These are phyloP conservation scores for Aspergillus sp. DNA, from an alignment of 2,329 filamentous ascomycete genomes.

Conservation along the genomic window DNA sequence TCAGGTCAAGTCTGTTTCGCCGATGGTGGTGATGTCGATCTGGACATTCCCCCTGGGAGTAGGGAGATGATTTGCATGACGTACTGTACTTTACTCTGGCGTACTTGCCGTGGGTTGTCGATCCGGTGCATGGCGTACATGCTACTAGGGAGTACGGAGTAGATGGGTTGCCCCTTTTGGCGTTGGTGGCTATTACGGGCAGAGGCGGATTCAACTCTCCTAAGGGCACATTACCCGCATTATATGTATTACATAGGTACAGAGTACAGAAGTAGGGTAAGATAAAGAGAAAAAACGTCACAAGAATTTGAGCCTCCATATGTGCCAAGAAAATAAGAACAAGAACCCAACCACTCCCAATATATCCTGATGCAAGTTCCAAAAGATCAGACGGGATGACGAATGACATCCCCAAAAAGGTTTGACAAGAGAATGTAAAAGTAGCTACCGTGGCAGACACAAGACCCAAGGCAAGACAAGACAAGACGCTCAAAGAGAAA, in stretches of 20 bases:
- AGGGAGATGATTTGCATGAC: no score
- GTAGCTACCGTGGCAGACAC: constrained; percentile 3
- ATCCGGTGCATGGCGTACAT: no score
- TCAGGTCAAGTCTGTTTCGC: no score
- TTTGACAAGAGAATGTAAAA: constrained; percentile 7
- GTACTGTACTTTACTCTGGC: no score
- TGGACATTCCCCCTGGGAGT: no score
- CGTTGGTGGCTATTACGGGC: no score
- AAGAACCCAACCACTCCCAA: constrained; percentile 16
- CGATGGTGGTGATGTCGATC: no score
- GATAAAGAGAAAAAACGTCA: constrained; percentile 6
- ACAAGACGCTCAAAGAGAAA: constrained; percentile 1
- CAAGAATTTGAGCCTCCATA: constrained; percentile 14
- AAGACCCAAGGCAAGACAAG: constrained; percentile 11
- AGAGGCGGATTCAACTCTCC: no score
- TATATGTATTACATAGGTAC: neutral
- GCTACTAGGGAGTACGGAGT: no score
- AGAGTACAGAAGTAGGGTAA: neutral
- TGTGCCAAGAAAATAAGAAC: constrained; percentile 15
- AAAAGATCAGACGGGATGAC: constrained; percentile 1
- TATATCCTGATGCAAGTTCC: constrained; percentile 17
- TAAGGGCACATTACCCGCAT: neutral
- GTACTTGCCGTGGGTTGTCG: no score
- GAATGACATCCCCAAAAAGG: neutral
- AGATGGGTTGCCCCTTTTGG: no score